These are phyloP conservation scores for Beauveria sp. DNA, from an alignment of 2,329 filamentous ascomycete genomes.

Conservation along the genomic window DNA sequence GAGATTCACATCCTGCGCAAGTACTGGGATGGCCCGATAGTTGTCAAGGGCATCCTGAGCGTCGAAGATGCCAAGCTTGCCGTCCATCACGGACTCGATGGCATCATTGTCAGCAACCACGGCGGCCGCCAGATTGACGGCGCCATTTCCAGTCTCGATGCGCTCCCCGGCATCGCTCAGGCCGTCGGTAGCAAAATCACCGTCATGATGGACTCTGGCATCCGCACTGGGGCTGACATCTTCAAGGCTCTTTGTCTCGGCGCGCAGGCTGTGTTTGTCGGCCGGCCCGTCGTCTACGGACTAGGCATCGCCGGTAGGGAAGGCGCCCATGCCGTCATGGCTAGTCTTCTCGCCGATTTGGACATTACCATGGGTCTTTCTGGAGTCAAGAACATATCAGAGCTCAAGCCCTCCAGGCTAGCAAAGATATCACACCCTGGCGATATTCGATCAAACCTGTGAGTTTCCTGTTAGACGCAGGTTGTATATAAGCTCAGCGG, in stretches of 20 bases:
- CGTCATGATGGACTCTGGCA: slow-evolving; percentile 42
- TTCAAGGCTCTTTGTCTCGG: slow-evolving; percentile 34
- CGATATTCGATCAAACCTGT: slow-evolving; percentile 26
- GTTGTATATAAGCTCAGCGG: too few species aligned
- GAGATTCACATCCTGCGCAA: slow-evolving; percentile 50
- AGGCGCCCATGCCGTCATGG: slow-evolving; percentile 49
- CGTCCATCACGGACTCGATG: slow-evolving; percentile 29
- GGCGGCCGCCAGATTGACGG: slow-evolving; percentile 36
- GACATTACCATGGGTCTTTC: slow-evolving; percentile 49
- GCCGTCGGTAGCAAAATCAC: slow-evolving; percentile 52
- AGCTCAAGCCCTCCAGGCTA: slow-evolving; percentile 28
- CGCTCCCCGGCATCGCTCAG: slow-evolving; percentile 37
- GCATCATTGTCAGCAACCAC: slow-evolving; percentile 35
- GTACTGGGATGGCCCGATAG: slow-evolving; percentile 49
- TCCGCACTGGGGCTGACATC: slow-evolving; percentile 32
- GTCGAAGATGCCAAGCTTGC: slow-evolving; percentile 33
- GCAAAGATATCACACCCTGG: slow-evolving; percentile 26
- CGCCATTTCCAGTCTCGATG: slow-evolving; percentile 43
- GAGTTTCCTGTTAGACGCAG: not conserved
- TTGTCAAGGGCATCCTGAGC: slow-evolving; percentile 34
- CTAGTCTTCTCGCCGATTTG: slow-evolving; percentile 31
- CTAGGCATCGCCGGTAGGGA: slow-evolving; percentile 28
- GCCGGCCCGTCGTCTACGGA: slow-evolving; percentile 31
- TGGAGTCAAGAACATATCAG: slow-evolving; percentile 37
- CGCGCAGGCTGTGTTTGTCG: slow-evolving; percentile 35